A percentile compares a stretch with the other conserved stretches of the same genome.
Evolutionary conservation across 116 monocot genomes (phyloP).

Genomic region (Dioscorea cayenensis): DNA sequence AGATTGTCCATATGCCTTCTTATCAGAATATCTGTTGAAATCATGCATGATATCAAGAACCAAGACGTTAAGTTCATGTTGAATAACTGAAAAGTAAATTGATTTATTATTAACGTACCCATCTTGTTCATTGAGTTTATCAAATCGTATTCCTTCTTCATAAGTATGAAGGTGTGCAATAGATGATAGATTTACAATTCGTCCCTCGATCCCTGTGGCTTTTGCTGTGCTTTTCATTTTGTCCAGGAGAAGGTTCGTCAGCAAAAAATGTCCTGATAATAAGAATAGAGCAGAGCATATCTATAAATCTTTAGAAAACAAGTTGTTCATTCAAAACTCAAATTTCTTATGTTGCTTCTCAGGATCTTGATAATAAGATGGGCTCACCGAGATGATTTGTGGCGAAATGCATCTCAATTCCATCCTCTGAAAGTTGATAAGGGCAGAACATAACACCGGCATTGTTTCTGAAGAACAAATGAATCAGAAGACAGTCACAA

Average conservation of each 20-base stretch:
- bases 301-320: neutral
- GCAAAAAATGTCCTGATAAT: constrained; percentile 70
- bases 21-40: constrained; percentile 62
- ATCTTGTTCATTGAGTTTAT: constrained; percentile 48
- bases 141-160: constrained; percentile 60
- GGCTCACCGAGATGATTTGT: constrained; percentile 88
- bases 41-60: neutral
- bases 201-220: constrained; percentile 59
- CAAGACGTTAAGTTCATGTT: neutral
- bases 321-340: neutral
- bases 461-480: constrained; percentile 60
- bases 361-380: neutral
- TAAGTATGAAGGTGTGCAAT: constrained; percentile 74
- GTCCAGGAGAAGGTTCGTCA: constrained; percentile 91
- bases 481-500: neutral
- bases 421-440: constrained; percentile 78
- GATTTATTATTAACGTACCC: constrained; percentile 20
- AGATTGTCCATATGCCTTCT: constrained; percentile 88
- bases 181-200: constrained; percentile 92
- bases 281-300: neutral
- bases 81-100: neutral
- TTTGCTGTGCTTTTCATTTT: constrained; percentile 82
- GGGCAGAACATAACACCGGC: constrained; percentile 98
- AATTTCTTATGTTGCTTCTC: too few relatives aligned
- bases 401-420: constrained; percentile 91